phyloP scores from a whole-genome alignment of 306 rosid genomes.

The Vicia faba region DNA sequence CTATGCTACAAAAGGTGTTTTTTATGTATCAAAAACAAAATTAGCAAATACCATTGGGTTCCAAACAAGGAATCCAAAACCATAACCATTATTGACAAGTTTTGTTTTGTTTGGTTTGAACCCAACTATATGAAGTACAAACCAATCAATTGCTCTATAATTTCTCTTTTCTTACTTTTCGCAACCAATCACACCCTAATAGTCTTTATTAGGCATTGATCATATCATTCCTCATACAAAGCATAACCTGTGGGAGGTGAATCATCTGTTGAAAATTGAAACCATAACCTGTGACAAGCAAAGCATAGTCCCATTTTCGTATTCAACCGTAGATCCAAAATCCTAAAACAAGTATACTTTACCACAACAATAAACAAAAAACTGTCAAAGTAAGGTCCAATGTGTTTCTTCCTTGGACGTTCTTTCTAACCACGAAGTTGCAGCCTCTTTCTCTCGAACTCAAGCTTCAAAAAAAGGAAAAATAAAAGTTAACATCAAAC shows the following conservation, averaged over 20 bases:
- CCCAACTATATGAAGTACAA: no score
- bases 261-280: background rate
- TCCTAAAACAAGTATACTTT: background rate
- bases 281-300: background rate
- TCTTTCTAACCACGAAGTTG: constrained; percentile 55
- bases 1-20: background rate
- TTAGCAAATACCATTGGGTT: background rate
- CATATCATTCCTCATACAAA: background rate
- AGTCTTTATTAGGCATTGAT: no score
- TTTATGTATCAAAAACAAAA: background rate
- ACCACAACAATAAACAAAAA: background rate
- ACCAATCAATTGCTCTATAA: no score
- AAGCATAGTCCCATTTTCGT: no score
- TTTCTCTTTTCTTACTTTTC: no score
- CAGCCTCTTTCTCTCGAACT: constrained; percentile 82
- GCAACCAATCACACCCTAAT: no score
- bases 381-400: background rate
- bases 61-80: no score
- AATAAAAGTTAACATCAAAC: constrained; percentile 24
- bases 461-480: constrained; percentile 55
- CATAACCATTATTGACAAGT: no score
- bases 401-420: constrained; percentile 30
- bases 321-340: constrained; percentile 11
- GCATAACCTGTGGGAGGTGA: background rate
- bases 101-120: no score